A percentile compares a stretch with the other conserved stretches of the same genome.
Conservation (phyloP, 352 stramenopile species). For the Globisporangium ultimum region DNA sequence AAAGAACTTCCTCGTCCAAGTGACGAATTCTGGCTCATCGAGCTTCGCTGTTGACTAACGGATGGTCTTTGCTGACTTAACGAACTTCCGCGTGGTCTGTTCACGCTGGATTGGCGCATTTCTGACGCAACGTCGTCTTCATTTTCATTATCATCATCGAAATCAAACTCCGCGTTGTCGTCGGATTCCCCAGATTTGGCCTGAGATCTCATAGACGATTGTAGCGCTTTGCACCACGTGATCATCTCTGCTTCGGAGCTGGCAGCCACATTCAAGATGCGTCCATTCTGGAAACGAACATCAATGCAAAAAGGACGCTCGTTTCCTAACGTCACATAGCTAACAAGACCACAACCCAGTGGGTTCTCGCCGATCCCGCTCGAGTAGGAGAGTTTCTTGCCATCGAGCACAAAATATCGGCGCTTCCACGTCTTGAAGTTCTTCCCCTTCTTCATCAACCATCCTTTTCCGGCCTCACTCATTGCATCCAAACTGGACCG, state of each 20-base stretch:
- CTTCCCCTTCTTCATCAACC: constrained; percentile 56
- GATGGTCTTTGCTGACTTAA: constrained; percentile 5
- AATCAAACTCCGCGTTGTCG: constrained; percentile 43
- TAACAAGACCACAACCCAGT: constrained; percentile 52
- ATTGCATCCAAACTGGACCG: background rate
- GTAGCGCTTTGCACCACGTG: constrained; percentile 55
- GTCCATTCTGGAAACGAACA: constrained; percentile 58
- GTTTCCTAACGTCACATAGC: constrained; percentile 50
- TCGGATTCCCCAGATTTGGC: constrained; percentile 12
- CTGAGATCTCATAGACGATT: constrained; percentile 35
- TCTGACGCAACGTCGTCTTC: constrained; percentile 4
- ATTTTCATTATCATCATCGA: constrained; percentile 47
- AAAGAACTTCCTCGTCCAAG: constrained; percentile 11
- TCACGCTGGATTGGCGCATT: background rate
- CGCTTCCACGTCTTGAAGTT: constrained; percentile 72
- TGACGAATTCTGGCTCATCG: background rate
- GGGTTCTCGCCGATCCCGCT: constrained; percentile 26
- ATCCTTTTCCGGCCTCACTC: constrained; percentile 32
- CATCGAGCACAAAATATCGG: constrained; percentile 55
- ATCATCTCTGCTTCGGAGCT: constrained; percentile 53
- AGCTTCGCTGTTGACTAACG: background rate
- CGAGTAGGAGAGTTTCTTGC: constrained; percentile 60
- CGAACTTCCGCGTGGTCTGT: background rate
- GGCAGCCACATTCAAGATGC: constrained; percentile 57
- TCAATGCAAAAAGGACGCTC: constrained; percentile 66